Evolutionary conservation across 305 asterid genomes (phyloP).

Genomic region (Euphrasia arctica): DNA sequence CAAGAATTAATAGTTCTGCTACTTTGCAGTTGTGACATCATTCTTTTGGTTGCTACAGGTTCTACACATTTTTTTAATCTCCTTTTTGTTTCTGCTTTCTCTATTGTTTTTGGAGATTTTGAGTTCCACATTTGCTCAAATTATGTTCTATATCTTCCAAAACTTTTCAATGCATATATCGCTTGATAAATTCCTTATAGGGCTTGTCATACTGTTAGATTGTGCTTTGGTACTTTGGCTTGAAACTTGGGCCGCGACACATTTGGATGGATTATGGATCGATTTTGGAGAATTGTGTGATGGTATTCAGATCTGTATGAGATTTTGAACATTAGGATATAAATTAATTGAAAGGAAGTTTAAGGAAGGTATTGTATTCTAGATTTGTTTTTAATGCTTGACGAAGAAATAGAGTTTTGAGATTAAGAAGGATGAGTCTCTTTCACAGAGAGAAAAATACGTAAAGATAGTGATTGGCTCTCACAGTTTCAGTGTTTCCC

Average conservation of each 20-base stretch:
- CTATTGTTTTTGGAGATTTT: conserved; percentile 5
- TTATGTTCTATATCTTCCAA: conserved; percentile 12
- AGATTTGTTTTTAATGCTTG: too few species aligned
- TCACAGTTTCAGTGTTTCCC: too few species aligned
- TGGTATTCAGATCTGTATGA: not conserved
- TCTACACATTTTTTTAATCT: conserved; percentile 23
- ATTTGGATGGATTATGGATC: conserved; percentile 16
- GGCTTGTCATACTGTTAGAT: conserved; percentile 8
- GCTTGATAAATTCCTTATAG: conserved; percentile 13
- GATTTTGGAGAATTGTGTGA: conserved; percentile 8
- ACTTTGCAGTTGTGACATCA: conserved; percentile 80
- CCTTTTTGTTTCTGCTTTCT: conserved; percentile 7
- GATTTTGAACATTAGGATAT: not conserved
- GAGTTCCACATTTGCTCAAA: conserved; percentile 5
- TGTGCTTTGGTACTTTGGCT: not conserved
- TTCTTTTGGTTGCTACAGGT: conserved; percentile 84
- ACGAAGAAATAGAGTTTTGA: too few species aligned
- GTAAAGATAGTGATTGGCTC: too few species aligned
- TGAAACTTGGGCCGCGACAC: not conserved
- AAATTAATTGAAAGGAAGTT: too few species aligned
- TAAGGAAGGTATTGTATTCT: too few species aligned
- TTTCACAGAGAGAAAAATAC: too few species aligned
- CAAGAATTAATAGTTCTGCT: conserved; percentile 53
- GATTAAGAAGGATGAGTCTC: too few species aligned
- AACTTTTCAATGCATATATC: conserved; percentile 13